A percentile compares a stretch with the other conserved stretches of the same genome.
phyloP scores from a whole-genome alignment of 2,329 filamentous ascomycete species.

The Ophiocordyceps camponoti-leonardi region DNA sequence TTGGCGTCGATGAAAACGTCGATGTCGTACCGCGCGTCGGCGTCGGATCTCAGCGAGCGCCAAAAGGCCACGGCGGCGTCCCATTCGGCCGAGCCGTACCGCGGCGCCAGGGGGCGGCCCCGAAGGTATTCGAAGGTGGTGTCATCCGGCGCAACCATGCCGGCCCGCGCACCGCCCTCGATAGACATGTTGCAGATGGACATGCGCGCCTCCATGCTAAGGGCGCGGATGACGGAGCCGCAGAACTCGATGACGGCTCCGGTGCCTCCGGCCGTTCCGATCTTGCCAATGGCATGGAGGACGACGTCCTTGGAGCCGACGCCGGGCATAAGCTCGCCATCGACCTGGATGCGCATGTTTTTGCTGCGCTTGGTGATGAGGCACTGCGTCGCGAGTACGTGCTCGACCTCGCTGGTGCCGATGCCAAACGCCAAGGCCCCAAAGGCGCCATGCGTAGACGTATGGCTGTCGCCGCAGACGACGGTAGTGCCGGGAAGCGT shows the following conservation, averaged over 20 bases:
- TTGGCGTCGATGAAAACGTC: conserved; percentile 82
- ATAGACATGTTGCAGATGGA: conserved; percentile 99
- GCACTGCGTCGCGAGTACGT: conserved; percentile 92
- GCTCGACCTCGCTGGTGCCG: conserved; percentile 95
- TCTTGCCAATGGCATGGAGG: conserved; percentile 79
- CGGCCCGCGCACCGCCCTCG: conserved; percentile 84
- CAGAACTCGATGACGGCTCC: conserved; percentile 95
- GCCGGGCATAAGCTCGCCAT: conserved; percentile 75
- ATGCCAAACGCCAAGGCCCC: conserved; percentile 92
- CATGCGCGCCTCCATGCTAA: conserved; percentile 97
- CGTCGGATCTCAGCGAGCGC: conserved; percentile 69
- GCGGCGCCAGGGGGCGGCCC: conserved; percentile 74
- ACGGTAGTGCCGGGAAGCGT: conserved; percentile 93
- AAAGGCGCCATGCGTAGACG: conserved; percentile 93
- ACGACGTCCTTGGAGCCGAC: conserved; percentile 95
- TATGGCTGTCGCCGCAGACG: conserved; percentile 95
- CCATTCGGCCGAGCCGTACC: conserved; percentile 74
- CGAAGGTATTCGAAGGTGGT: conserved; percentile 91
- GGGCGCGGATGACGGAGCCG: conserved; percentile 71
- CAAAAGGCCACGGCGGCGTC: conserved; percentile 77
- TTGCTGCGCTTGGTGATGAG: conserved; percentile 90
- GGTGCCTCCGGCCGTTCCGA: conserved; percentile 89
- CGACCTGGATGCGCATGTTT: conserved; percentile 96
- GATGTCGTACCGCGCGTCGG: conserved; percentile 76
- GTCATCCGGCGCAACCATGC: conserved; percentile 93